Evolutionary conservation across 768 basidiomycete genomes (phyloP).

Genomic region (Mycena vitilis): DNA sequence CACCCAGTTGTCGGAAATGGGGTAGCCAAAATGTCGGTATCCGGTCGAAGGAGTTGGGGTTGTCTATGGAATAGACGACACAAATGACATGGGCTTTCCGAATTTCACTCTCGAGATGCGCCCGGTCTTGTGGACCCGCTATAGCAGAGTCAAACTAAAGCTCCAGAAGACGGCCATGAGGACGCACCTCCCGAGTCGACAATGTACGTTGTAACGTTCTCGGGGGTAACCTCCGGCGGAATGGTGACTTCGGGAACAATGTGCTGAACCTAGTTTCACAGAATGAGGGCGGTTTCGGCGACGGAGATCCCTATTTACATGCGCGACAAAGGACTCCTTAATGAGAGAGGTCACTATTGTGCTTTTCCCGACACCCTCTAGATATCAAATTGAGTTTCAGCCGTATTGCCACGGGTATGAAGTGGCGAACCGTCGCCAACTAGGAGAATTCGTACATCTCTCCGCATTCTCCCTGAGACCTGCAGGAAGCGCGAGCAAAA

Average conservation of each 20-base stretch:
- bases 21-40: slow-evolving; percentile 99
- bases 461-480: slow-evolving; percentile 64
- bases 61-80: slow-evolving; percentile 97
- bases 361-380: slow-evolving; percentile 98
- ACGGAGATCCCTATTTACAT: slow-evolving; percentile 62
- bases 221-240: slow-evolving; percentile 96
- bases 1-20: slow-evolving; percentile 92
- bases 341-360: slow-evolving; percentile 97
- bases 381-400: slow-evolving; percentile 33
- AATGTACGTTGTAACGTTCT: slow-evolving; percentile 98
- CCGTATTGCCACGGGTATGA: slow-evolving; percentile 1
- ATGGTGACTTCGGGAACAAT: slow-evolving; percentile 98
- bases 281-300: slow-evolving; percentile 27
- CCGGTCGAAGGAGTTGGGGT: slow-evolving; percentile 95
- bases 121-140: slow-evolving; percentile 89
- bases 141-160: slow-evolving; percentile 30
- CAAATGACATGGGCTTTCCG: slow-evolving; percentile 98
- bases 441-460: slow-evolving; percentile 94
- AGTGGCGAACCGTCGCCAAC: slow-evolving; percentile 86
- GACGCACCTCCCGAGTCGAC: slow-evolving; percentile 94
- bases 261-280: slow-evolving; percentile 80
- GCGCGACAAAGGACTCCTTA: slow-evolving; percentile 92
- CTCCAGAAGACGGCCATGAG: slow-evolving; percentile 4
- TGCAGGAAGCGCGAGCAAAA: not conserved
- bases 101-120: slow-evolving; percentile 93